A percentile compares a stretch with the other conserved stretches of the same genome.
phyloP scores from a whole-genome alignment of 2,329 filamentous ascomycete species.

The Aspergillus ustus region DNA sequence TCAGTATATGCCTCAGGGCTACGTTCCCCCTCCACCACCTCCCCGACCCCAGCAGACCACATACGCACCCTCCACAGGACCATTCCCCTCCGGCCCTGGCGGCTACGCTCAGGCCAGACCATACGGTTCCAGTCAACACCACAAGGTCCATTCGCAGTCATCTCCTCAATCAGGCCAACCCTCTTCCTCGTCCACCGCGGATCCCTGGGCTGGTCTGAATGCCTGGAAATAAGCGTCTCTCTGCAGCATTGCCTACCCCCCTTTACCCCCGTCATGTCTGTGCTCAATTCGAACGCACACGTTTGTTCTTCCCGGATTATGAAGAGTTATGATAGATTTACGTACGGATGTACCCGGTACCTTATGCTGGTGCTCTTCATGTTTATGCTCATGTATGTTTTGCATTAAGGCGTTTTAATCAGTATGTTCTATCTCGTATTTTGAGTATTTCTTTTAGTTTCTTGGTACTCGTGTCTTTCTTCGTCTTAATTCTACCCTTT shows the following conservation, averaged over 20 bases:
- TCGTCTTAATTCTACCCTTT: not conserved
- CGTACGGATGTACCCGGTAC: conserved; percentile 9
- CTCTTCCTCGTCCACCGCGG: conserved; percentile 42
- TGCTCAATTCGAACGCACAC: not conserved
- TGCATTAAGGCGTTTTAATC: conserved; percentile 28
- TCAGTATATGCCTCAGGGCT: conserved; percentile 63
- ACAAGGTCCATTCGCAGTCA: conserved; percentile 44
- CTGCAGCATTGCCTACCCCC: not conserved
- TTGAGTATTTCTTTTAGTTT: conserved; percentile 3
- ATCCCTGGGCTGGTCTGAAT: conserved; percentile 74
- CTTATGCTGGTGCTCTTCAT: not conserved
- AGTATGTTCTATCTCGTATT: conserved; percentile 8
- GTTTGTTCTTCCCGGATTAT: conserved; percentile 1
- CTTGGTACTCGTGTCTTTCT: not conserved
- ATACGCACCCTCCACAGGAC: conserved; percentile 52
- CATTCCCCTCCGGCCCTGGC: conserved; percentile 59
- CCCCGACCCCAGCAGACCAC: conserved; percentile 62
- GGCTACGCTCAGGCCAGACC: conserved; percentile 59
- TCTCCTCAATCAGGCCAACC: conserved; percentile 24
- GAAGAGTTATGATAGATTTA: conserved; percentile 31
- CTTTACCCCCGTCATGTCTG: not conserved
- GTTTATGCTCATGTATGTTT: conserved; percentile 5
- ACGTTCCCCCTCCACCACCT: conserved; percentile 69
- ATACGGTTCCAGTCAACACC: conserved; percentile 42
- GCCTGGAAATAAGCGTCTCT: conserved; percentile 63